Evolutionary conservation across 1,284 basidiomycete genomes (phyloP).

Genomic region (Trametes hirsuta): DNA sequence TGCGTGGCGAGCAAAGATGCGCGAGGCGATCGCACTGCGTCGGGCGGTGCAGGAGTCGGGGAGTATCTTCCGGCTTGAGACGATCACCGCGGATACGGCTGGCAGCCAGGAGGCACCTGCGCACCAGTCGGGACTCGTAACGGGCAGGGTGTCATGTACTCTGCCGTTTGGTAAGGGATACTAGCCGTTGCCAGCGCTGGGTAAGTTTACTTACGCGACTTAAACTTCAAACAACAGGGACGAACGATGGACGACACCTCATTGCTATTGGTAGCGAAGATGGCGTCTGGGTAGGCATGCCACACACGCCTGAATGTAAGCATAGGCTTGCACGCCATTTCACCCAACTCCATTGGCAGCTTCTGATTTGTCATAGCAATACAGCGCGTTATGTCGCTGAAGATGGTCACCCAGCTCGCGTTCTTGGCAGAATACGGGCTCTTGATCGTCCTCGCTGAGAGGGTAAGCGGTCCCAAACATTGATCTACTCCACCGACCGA

Average conservation of each 20-base stretch:
- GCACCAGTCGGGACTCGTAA: conserved; percentile 74
- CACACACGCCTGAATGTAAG: conserved; percentile 82
- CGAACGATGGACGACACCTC: conserved; percentile 78
- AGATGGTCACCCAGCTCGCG: conserved; percentile 90
- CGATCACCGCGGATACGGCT: conserved; percentile 84
- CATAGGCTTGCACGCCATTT: neutral
- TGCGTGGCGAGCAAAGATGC: conserved; percentile 89
- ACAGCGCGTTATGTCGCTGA: conserved; percentile 82
- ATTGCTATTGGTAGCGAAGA: conserved; percentile 96
- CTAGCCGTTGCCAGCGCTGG: neutral
- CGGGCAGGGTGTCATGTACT: conserved; percentile 90
- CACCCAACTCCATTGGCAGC: too few relatives aligned
- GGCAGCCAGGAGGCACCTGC: conserved; percentile 61
- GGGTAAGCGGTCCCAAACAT: conserved; percentile 49
- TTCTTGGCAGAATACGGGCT: conserved; percentile 94
- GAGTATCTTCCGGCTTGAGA: conserved; percentile 89
- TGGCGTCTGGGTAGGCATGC: conserved; percentile 95
- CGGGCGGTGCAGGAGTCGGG: conserved; percentile 87
- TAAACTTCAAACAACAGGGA: conserved; percentile 47
- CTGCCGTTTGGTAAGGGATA: conserved; percentile 82
- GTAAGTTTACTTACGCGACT: neutral
- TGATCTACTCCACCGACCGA: neutral
- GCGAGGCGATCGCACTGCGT: conserved; percentile 85
- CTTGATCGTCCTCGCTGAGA: conserved; percentile 92
- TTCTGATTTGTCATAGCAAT: conserved; percentile 55